Evolutionary conservation across 768 basidiomycete genomes (phyloP).

Genomic region (Podaxis mareebaensis): DNA sequence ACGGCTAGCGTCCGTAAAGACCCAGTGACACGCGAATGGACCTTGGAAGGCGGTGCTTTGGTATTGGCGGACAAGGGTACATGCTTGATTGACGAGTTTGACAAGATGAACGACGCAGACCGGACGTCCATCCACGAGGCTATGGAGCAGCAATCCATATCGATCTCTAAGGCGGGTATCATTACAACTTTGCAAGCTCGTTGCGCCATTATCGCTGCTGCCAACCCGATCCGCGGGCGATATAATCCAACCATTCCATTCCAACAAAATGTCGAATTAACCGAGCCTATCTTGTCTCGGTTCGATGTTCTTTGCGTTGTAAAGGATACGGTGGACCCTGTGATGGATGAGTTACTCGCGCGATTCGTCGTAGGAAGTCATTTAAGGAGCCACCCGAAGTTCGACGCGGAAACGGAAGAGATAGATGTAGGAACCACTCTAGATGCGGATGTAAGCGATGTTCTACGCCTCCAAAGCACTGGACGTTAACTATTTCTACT

Average conservation of each 20-base stretch:
- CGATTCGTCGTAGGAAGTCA: conserved; percentile 98
- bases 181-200: conserved; percentile 97
- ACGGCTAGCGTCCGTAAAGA: conserved; percentile 99
- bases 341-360: conserved; percentile 94
- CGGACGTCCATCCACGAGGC: conserved; percentile 99
- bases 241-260: conserved; percentile 99
- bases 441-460: conserved; percentile 82
- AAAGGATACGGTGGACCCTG: conserved; percentile 95
- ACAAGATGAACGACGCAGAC: conserved; percentile 99
- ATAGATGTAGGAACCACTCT: conserved; percentile 88
- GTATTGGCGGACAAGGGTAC: conserved; percentile 99
- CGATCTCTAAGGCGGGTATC: conserved; percentile 98
- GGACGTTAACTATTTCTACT: background rate
- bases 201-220: conserved; percentile 96
- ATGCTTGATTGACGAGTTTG: conserved; percentile 98
- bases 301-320: conserved; percentile 99
- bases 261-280: conserved; percentile 97
- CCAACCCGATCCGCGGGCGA: conserved; percentile 94
- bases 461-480: conserved; percentile 2
- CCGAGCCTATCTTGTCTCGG: conserved; percentile 96
- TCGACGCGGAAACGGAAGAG: conserved; percentile 84
- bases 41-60: conserved; percentile 94
- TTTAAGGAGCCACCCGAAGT: conserved; percentile 90
- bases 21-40: conserved; percentile 97
- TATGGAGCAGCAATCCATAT: conserved; percentile 99